Evolutionary conservation across 2,329 filamentous ascomycete genomes (phyloP).

Genomic region (Xylariales sp.): DNA sequence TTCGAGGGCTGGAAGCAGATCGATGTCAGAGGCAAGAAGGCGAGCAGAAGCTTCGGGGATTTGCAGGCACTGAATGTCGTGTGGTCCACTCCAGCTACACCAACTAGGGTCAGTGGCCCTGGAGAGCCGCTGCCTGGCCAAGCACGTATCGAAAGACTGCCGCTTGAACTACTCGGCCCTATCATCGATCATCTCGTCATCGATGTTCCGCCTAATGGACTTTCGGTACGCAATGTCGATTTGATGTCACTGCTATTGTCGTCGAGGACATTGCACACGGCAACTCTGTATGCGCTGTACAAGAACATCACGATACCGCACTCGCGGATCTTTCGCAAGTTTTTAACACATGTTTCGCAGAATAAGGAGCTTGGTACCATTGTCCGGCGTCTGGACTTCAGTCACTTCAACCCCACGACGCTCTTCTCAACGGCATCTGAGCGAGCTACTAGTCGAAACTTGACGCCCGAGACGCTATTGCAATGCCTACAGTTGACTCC

Average conservation of each 20-base stretch:
- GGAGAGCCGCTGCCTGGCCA: slow-evolving; percentile 38
- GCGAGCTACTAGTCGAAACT: slow-evolving; percentile 68
- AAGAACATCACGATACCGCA: slow-evolving; percentile 77
- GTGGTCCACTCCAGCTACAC: slow-evolving; percentile 41
- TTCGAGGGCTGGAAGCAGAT: slow-evolving; percentile 62
- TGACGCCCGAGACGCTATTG: slow-evolving; percentile 68
- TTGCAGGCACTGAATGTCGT: slow-evolving; percentile 50
- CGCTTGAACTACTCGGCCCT: slow-evolving; percentile 63
- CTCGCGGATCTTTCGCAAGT: slow-evolving; percentile 79
- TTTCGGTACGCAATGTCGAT: slow-evolving; percentile 72
- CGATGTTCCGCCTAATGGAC: slow-evolving; percentile 69
- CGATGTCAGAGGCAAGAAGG: slow-evolving; percentile 51
- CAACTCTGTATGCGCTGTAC: slow-evolving; percentile 72
- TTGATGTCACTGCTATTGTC: slow-evolving; percentile 70
- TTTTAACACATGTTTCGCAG: slow-evolving; percentile 62
- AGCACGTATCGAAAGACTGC: slow-evolving; percentile 62
- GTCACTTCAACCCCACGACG: slow-evolving; percentile 77
- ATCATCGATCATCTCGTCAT: slow-evolving; percentile 72
- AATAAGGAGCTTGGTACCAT: slow-evolving; percentile 68
- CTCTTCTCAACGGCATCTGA: slow-evolving; percentile 71
- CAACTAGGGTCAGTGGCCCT: slow-evolving; percentile 25
- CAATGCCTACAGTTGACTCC: slow-evolving; percentile 68
- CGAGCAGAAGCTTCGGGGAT: slow-evolving; percentile 58
- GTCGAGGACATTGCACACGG: slow-evolving; percentile 69
- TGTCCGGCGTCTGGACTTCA: slow-evolving; percentile 76